A percentile compares a stretch with the other conserved stretches of the same genome.
Conservation (phyloP, 495 filamentous ascomycete genomes). For the Friedmanniomyces simplex region DNA sequence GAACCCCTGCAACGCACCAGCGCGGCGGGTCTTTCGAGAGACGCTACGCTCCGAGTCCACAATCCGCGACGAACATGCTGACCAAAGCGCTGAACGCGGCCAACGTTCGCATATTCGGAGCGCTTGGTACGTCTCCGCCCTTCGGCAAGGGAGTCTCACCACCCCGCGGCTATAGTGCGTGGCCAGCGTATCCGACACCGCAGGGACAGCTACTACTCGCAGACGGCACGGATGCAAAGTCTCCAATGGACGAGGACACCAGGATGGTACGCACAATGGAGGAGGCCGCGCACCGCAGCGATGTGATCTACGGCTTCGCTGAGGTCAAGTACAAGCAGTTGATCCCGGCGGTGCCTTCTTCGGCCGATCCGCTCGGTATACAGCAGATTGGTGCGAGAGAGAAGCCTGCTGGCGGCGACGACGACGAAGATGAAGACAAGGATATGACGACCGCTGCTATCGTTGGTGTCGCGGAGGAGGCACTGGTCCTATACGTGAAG, state of each 20-base stretch:
- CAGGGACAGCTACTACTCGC: constrained; percentile 51
- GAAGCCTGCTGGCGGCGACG: constrained; percentile 29
- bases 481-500: constrained; percentile 91
- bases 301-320: constrained; percentile 93
- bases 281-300: constrained; percentile 80
- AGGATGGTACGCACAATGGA: constrained; percentile 71
- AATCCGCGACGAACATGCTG: constrained; percentile 75
- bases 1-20: constrained; percentile 44
- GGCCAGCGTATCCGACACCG: constrained; percentile 73
- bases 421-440: constrained; percentile 41
- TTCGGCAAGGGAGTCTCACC: constrained; percentile 55
- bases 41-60: constrained; percentile 54
- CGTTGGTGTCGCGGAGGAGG: constrained; percentile 83
- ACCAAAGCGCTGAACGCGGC: constrained; percentile 93
- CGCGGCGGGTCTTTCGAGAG: constrained; percentile 69
- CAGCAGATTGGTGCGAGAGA: constrained; percentile 39
- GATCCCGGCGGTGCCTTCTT: constrained; percentile 72
- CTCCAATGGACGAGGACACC: constrained; percentile 67
- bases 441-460: constrained; percentile 76
- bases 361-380: constrained; percentile 57
- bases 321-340: constrained; percentile 98
- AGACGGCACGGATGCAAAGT: constrained; percentile 49
- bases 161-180: constrained; percentile 66
- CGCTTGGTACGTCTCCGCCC: constrained; percentile 22
- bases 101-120: constrained; percentile 50